phyloP scores from a whole-genome alignment of 306 rosid species.

The Cucumis melo region DNA sequence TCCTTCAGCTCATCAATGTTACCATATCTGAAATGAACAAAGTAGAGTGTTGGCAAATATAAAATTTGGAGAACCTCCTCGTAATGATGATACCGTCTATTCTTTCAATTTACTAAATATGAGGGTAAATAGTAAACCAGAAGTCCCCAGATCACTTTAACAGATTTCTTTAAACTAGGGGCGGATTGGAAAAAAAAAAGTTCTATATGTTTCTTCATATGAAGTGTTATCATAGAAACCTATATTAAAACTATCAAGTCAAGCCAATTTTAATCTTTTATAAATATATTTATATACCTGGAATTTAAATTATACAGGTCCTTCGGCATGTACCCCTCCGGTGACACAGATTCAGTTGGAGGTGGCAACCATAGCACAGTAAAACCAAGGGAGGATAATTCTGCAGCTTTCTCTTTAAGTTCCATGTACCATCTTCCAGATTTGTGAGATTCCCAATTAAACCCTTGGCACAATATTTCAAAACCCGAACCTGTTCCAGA shows the following conservation, averaged over 20 bases:
- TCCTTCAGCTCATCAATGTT: slow-evolving; percentile 73
- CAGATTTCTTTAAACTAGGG: not conserved
- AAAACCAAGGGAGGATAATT: slow-evolving; percentile 62
- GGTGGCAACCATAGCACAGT: slow-evolving; percentile 94
- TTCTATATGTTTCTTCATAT: not conserved
- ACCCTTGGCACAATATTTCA: slow-evolving; percentile 94
- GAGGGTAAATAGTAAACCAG: not conserved
- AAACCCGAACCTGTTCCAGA: slow-evolving; percentile 77
- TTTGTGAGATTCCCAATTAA: slow-evolving; percentile 96
- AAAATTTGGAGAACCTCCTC: not conserved
- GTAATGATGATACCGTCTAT: not conserved
- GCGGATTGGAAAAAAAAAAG: not conserved
- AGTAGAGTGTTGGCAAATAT: not conserved
- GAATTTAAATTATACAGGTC: slow-evolving; percentile 87
- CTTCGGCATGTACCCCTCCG: slow-evolving; percentile 92
- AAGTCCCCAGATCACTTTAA: not conserved
- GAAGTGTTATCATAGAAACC: not conserved
- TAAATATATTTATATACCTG: slow-evolving; percentile 29
- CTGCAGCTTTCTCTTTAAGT: slow-evolving; percentile 59
- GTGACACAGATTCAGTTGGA: slow-evolving; percentile 94
- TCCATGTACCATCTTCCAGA: slow-evolving; percentile 84
- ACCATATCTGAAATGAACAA: slow-evolving; percentile 52
- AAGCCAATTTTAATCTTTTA: not conserved
- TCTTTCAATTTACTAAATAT: not conserved
- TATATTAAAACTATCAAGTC: not conserved